Base-by-base conservation (phyloP, 2,329 filamentous ascomycete species). In the Fusarium beomiforme region DNA sequence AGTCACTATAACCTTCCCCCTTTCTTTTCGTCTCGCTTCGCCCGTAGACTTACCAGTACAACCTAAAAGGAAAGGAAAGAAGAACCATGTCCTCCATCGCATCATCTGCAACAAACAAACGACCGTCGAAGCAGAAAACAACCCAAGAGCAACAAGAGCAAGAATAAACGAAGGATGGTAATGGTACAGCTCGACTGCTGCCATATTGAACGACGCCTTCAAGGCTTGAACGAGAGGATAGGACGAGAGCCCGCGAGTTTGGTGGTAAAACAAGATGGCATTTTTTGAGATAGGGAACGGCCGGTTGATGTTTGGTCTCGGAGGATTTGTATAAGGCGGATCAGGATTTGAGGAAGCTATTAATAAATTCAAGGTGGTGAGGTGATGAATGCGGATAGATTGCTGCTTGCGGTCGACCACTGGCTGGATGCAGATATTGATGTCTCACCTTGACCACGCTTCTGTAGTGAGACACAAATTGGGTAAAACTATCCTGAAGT, bases 1-100 rank as follows among this genome's bases (percentile, higher is more conserved):
- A 43, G 37, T n/a, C n/a, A n/a, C n/a, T n/a, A n/a, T n/a, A n/a
- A n/a, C 21, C 26, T 7, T 29, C 2, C 5, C 16, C 6, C 5
- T 26, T 24, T 13, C 11, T 4, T 6, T 5, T 6, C n/a, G n/a
- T n/a, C n/a, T n/a, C n/a, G n/a, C n/a, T n/a, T n/a, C n/a, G n/a
- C n/a, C n/a, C n/a, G n/a, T n/a, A n/a, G n/a, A 59, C 78, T 74
- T 78, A 86, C 85, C 84, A 8, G 82, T 47, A 26, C 84, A 85
- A 1, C 87, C 86, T 8, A 88, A 76, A 10, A 84, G 66, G 37
- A 88, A 84, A 0, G 86, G 83, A 3, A 85, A 82, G 64, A 86
- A 83, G 73, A 85, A 88, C 84, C 85, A 87, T 5, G 84, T 84
- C 49, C 82, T 78, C 3, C 79, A 78, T 43, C 76, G 73, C n/a